Conservation (phyloP, 192 early-diverging fungal species). For the Martensiomyces pterosporus region DNA sequence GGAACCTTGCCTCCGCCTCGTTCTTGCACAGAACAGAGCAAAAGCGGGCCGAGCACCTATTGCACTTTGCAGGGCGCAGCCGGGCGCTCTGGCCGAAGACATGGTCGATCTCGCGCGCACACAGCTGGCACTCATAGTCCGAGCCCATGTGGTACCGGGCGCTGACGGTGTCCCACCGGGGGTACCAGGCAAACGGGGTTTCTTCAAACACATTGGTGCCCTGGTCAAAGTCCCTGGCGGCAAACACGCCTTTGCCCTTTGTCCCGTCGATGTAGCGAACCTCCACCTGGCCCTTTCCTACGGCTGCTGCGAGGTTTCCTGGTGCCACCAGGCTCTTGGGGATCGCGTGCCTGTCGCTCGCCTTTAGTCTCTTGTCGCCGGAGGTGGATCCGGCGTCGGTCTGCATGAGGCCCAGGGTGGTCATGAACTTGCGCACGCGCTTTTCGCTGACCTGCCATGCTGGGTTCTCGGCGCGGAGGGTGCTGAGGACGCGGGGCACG, state of each 20-base stretch:
- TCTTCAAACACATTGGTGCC: slow-evolving; percentile 53
- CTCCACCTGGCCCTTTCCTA: slow-evolving; percentile 31
- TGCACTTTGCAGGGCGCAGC: slow-evolving; percentile 9
- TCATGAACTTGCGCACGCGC: slow-evolving; percentile 61
- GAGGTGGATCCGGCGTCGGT: slow-evolving; percentile 36
- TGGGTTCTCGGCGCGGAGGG: slow-evolving; percentile 39
- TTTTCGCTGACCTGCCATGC: slow-evolving; percentile 60
- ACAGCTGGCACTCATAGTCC: slow-evolving; percentile 55
- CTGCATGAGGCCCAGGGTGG: slow-evolving; percentile 34
- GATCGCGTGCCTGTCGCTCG: slow-evolving; percentile 35
- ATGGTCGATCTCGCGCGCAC: slow-evolving; percentile 51
- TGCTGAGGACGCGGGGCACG: slow-evolving; percentile 48
- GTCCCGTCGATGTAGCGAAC: slow-evolving; percentile 33
- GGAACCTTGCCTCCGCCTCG: slow-evolving; percentile 13
- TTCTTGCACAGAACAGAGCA: slow-evolving; percentile 12
- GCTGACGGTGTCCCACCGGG: slow-evolving; percentile 55
- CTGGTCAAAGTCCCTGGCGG: slow-evolving; percentile 50
- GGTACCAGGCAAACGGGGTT: slow-evolving; percentile 56
- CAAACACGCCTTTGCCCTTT: slow-evolving; percentile 54
- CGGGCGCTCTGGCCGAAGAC: slow-evolving; percentile 4
- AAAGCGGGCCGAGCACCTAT: slow-evolving; percentile 8
- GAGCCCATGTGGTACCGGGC: slow-evolving; percentile 17
- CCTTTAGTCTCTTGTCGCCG: too few species aligned
- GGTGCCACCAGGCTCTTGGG: slow-evolving; percentile 31
- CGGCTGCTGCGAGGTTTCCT: slow-evolving; percentile 31